Conservation (phyloP, 306 rosid genomes). For the Purshia tridentata region DNA sequence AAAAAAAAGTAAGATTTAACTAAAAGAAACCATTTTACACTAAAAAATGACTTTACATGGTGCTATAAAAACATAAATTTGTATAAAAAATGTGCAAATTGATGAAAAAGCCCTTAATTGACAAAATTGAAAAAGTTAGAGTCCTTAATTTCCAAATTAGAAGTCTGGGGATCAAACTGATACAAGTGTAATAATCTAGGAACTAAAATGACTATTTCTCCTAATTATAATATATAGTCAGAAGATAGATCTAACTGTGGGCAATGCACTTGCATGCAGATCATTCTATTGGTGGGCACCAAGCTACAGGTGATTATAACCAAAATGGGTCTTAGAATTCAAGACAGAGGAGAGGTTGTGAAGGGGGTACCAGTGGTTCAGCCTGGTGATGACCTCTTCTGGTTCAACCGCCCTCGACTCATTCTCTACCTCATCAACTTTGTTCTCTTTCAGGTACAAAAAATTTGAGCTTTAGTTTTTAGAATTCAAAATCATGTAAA, state of each 20-base stretch:
- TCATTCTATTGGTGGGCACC: constrained; percentile 72
- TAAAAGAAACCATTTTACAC: too few relatives aligned
- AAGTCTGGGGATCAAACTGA: too few relatives aligned
- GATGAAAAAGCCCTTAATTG: too few relatives aligned
- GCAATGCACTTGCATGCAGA: constrained; percentile 35
- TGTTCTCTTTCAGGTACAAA: constrained; percentile 77
- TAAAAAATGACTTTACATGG: too few relatives aligned
- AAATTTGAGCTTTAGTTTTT: neutral
- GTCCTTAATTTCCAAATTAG: too few relatives aligned
- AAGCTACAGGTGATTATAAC: constrained; percentile 89
- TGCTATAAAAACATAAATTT: too few relatives aligned
- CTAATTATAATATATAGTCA: neutral
- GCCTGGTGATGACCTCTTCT: constrained; percentile 76
- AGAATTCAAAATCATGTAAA: neutral
- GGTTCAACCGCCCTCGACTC: constrained; percentile 74
- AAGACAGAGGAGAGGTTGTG: constrained; percentile 75
- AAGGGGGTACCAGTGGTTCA: constrained; percentile 79
- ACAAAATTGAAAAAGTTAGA: too few relatives aligned
- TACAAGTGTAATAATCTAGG: too few relatives aligned
- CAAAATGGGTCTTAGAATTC: constrained; percentile 69
- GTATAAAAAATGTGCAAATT: too few relatives aligned
- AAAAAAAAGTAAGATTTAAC: too few relatives aligned
- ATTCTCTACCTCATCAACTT: constrained; percentile 78
- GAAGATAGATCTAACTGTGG: neutral
- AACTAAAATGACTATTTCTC: too few relatives aligned